Conservation (phyloP, 2,329 filamentous ascomycete species). For the Fusarium marasasianum region DNA sequence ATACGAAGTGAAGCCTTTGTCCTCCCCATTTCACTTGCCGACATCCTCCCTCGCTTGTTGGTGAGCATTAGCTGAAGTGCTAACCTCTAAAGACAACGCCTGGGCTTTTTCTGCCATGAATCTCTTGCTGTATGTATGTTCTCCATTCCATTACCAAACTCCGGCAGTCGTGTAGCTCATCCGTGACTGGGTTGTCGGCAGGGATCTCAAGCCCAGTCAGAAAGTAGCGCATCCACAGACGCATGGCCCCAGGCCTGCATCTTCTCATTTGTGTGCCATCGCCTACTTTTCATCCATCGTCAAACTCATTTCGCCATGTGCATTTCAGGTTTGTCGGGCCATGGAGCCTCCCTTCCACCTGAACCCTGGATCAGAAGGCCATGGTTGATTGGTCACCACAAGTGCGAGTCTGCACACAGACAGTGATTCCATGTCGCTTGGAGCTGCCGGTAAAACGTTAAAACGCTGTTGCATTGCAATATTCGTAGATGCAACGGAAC, state of each 20-base stretch:
- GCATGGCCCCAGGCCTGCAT: slow-evolving; percentile 27
- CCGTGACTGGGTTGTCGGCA: slow-evolving; percentile 29
- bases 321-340: slow-evolving; percentile 20
- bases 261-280: slow-evolving; percentile 22
- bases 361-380: not conserved
- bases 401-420: not conserved
- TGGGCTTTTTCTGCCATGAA: slow-evolving; percentile 21
- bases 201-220: slow-evolving; percentile 41
- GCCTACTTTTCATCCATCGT: slow-evolving; percentile 23
- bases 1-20: slow-evolving; percentile 38
- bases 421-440: not conserved
- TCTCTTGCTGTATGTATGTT: slow-evolving; percentile 21
- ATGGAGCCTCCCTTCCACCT: slow-evolving; percentile 1
- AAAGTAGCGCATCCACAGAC: slow-evolving; percentile 40
- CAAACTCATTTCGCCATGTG: slow-evolving; percentile 20
- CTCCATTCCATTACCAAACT: slow-evolving; percentile 14
- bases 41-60: slow-evolving; percentile 20
- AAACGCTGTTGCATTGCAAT: slow-evolving; percentile 3
- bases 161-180: slow-evolving; percentile 29
- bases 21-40: slow-evolving; percentile 13
- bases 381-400: not conserved
- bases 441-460: slow-evolving; percentile 5
- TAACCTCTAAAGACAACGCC: slow-evolving; percentile 13
- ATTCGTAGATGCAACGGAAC: slow-evolving; percentile 13
- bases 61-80: slow-evolving; percentile 29